Evolutionary conservation across 2,329 filamentous ascomycete species (phyloP).

Genomic region (Alternaria angustiovoidea): DNA sequence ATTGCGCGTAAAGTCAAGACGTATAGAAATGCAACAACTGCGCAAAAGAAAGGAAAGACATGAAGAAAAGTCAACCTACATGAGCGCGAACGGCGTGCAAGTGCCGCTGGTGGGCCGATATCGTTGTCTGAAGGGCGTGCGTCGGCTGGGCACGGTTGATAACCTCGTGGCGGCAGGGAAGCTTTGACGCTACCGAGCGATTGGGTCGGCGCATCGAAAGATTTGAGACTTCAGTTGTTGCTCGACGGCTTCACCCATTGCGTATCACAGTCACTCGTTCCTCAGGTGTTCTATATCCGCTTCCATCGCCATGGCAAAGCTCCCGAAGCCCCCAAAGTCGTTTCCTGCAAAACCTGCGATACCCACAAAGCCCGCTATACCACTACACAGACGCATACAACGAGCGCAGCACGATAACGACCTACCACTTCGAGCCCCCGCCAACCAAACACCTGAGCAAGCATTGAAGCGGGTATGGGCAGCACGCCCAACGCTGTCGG

Average conservation of each 20-base stretch:
- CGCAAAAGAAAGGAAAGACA: neutral
- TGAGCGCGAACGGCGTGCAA: conserved; percentile 10
- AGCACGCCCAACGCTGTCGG: conserved; percentile 33
- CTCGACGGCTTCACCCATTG: conserved; percentile 26
- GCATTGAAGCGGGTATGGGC: conserved; percentile 34
- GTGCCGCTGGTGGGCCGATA: conserved; percentile 35
- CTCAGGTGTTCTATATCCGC: conserved; percentile 8
- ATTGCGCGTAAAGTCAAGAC: conserved; percentile 20
- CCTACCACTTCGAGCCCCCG: conserved; percentile 20
- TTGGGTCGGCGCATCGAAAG: conserved; percentile 28
- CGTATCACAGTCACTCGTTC: conserved; percentile 18
- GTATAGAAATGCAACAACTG: conserved; percentile 5
- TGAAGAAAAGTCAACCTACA: conserved; percentile 16
- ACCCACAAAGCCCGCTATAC: conserved; percentile 27
- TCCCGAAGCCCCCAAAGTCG: conserved; percentile 39
- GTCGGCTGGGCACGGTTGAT: conserved; percentile 37
- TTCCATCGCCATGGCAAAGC: conserved; percentile 43
- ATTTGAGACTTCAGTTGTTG: conserved; percentile 18
- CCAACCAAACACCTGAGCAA: conserved; percentile 26
- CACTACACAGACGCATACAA: conserved; percentile 27
- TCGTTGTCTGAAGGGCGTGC: conserved; percentile 31
- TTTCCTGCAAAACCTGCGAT: conserved; percentile 31
- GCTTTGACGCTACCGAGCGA: conserved; percentile 24
- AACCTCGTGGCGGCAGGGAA: conserved; percentile 22
- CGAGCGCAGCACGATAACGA: conserved; percentile 20